Evolutionary conservation across 202 grass and related monocot species (phyloP), one percentile per base, ranked within the genome.

Genomic region (Panicum virgatum): DNA sequence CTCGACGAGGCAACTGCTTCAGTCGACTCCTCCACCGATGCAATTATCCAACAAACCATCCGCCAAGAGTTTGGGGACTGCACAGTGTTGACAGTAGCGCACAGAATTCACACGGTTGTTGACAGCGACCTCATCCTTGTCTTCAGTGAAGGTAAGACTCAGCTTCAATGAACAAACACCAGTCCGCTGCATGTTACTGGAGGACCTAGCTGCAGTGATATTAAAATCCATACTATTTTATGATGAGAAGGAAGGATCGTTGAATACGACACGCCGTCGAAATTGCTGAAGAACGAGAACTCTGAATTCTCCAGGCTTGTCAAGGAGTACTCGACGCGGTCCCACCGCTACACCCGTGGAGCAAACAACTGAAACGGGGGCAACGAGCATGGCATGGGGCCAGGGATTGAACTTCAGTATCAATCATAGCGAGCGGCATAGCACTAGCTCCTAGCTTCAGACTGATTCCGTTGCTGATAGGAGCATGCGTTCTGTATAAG

Each of bases 1-100:
- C 90, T 96, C 2, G 92, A 98, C 27, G 96, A 98, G 85, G 96
- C 96, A 86, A 96, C 96, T 58, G 96, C 96, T 76, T 98, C 96
- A 39, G 80, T 98, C 44, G 96, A 98, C 80, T 85, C 92, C 38
- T 86, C 87, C 19, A 98, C 92, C 1, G 92, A 98, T 77, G 87
- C 80, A 32, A 86, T 96, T 18, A 88, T 98, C 67, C 92, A 96
- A 78, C 32, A 88, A 79, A 98, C 85, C 9, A 84, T 98, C 30
- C 84, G 80, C 0, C 42, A 87, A 47, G 96, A 98, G 80, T 98
- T 98, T 11, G 76, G 47, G 22, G 47, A 96, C 42, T 87, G 92
- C 80, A 98, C 92, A 1, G 89, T 93, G 51, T 29, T 98, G 50
- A 98, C 92, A 54, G 86, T 95, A 79, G 92, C 96, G 52, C 96